Conservation (phyloP, 2,329 filamentous ascomycete species). For the Aaosphaeria pasadenensis region DNA sequence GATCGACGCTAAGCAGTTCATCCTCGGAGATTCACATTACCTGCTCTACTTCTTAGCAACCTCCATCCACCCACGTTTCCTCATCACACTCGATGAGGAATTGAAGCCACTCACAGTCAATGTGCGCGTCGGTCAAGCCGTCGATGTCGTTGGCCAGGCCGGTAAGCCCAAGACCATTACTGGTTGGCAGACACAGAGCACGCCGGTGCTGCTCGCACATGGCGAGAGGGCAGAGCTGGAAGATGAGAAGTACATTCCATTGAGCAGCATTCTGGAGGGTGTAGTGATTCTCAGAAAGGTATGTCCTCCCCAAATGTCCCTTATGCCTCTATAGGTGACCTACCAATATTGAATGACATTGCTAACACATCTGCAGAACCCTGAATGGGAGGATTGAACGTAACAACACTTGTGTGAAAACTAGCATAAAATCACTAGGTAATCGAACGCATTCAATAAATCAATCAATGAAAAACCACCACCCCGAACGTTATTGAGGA, state of each 20-base stretch:
- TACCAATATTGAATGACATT: not conserved
- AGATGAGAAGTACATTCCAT: conserved; percentile 92
- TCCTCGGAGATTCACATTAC: conserved; percentile 75
- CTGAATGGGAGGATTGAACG: conserved; percentile 44
- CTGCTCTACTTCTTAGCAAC: conserved; percentile 96
- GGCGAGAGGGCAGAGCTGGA: conserved; percentile 95
- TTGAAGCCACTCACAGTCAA: conserved; percentile 93
- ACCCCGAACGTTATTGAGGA: no score
- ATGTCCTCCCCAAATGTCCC: conserved; percentile 32
- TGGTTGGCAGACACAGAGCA: conserved; percentile 99
- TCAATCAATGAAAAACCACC: no score
- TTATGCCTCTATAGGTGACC: not conserved
- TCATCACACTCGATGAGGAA: conserved; percentile 93
- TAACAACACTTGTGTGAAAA: no score
- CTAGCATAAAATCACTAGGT: no score
- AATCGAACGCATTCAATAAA: no score
- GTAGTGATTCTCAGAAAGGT: conserved; percentile 97
- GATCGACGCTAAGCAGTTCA: conserved; percentile 90
- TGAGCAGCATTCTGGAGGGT: conserved; percentile 89
- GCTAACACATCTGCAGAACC: conserved; percentile 33
- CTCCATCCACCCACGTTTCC: conserved; percentile 94
- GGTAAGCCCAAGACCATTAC: conserved; percentile 98
- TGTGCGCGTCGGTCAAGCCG: conserved; percentile 94
- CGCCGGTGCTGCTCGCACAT: conserved; percentile 90
- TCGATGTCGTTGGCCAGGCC: conserved; percentile 96